Percentiles rank a stretch among this genome's conserved stretches.
phyloP scores from a whole-genome alignment of 257 asterid genomes.

The Solanum neorickii region DNA sequence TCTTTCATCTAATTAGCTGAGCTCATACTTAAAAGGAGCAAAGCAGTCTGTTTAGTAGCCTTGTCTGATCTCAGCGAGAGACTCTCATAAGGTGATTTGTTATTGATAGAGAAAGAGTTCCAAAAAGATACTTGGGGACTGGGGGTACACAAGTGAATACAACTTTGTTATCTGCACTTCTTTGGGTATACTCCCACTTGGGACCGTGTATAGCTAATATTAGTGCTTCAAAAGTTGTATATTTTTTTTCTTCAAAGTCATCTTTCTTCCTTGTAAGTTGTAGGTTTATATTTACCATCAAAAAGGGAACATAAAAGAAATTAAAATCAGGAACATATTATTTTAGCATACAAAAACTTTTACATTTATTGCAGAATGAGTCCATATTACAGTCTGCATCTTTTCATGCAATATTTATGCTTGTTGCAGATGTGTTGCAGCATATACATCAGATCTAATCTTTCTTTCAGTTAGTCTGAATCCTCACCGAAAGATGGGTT shows the following conservation, averaged over 20 bases:
- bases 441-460: constrained; percentile 82
- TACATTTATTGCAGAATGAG: neutral
- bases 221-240: neutral
- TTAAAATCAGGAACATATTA: neutral
- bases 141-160: neutral
- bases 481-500: constrained; percentile 74
- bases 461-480: constrained; percentile 64
- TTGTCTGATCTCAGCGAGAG: neutral
- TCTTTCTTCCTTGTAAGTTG: neutral
- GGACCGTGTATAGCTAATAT: neutral
- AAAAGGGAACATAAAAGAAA: neutral
- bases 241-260: neutral
- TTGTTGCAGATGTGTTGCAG: constrained; percentile 74
- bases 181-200: neutral
- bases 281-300: neutral
- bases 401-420: neutral
- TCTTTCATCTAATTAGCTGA: neutral
- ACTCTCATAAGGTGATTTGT: neutral
- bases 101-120: neutral
- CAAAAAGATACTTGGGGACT: neutral
- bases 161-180: neutral
- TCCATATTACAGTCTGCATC: neutral
- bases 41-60: neutral
- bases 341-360: neutral
- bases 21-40: neutral